Evolutionary conservation across 2,329 filamentous ascomycete genomes (phyloP), one percentile per base, ranked within the genome.

Genomic region (Trichoderma atrobrunneum): DNA sequence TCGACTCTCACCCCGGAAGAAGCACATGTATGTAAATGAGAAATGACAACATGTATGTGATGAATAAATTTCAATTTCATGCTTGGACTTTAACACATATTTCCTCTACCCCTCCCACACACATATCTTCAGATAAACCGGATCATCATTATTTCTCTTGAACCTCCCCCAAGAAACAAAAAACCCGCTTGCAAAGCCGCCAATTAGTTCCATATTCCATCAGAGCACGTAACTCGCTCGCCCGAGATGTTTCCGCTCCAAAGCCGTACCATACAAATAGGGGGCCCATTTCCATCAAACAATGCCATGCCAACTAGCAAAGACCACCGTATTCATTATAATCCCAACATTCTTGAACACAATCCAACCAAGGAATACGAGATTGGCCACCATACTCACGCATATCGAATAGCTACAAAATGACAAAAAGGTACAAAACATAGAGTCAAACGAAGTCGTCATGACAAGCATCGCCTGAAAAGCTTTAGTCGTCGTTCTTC

Each of bases 401-500:
- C 43, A 51, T 28, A 34, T 26, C 48, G 16, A 26, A 66, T 54
- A 56, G 48, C 48, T 36, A 56, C 43, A 51, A 51, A 51, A 21
- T 51, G n/a, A 51, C 2, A 39, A 43, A 12, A 32, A 48, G 61
- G 11, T 18, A 30, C 14, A 63, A 16, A 18, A 36, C 14, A 14
- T 21, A 26, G 8, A 16, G 30, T 12, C n/a, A 59, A 39, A 43
- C 10, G 30, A 21, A n/a, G 48, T 66, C 28, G 32, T 64, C 43
- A 36, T 12, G 21, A 34, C 4, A 66, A 30, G 7, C 48, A 26
- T 26, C 21, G 11, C 34, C n/a, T 7, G 26, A 24, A 48, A 12
- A 28, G 18, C 30, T 48, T 65, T 76, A 78, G 26, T 79, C 78
- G 18, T 81, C 79, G 56, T 76, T 78, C 73, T 77, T 77, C 73